Evolutionary conservation across 192 early-diverging fungal species (phyloP), one percentile per base, ranked within the genome.

Genomic region (Podila epicladia): DNA sequence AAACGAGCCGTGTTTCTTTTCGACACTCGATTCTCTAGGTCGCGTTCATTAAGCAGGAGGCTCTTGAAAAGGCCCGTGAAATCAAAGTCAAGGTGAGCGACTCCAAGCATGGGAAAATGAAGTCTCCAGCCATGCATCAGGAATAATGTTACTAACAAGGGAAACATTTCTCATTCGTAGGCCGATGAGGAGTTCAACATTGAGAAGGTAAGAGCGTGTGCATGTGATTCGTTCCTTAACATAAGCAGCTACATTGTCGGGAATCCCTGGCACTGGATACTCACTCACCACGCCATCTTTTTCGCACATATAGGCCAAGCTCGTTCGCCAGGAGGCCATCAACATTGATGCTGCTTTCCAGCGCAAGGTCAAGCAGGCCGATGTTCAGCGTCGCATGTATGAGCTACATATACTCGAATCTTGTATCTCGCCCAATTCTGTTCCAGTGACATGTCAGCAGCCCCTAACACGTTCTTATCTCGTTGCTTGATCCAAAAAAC

Each of bases 181-280:
- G 98, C 98, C 62, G 97, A 99, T 84, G 98, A 99, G 74, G 98
- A 99, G 78, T 99, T 98, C 91, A 99, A 99, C 87, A 99, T 99
- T 88, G 98, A 99, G 88, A 96, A 96, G 91, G 90, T 90, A 55
- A 55, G 53, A 55, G 8, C 53, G 24, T 55, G 20, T n/a, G 20
- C 53, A 55, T 55, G 5, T n/a, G 20, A 24, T 55, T 55, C n/a
- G 26, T 55, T 26, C 53, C 22, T 22, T 0, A 53, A n/a, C 0
- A 20, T 8, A 17, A 45, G 3, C 24, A 7, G 49, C 9, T 24
- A 26, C 53, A 0, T 32, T 51, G 41, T 31, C n/a, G 45, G 33
- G 41, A 45, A 12, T 15, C 13, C 41, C 13, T 45, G 15, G 41
- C 13, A 45, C 13, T 45, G 41, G 41, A 45, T 2, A 45, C 13